Base-by-base conservation (phyloP, 108 stramenopile genomes). In the Schizochytrium sp. region DNA sequence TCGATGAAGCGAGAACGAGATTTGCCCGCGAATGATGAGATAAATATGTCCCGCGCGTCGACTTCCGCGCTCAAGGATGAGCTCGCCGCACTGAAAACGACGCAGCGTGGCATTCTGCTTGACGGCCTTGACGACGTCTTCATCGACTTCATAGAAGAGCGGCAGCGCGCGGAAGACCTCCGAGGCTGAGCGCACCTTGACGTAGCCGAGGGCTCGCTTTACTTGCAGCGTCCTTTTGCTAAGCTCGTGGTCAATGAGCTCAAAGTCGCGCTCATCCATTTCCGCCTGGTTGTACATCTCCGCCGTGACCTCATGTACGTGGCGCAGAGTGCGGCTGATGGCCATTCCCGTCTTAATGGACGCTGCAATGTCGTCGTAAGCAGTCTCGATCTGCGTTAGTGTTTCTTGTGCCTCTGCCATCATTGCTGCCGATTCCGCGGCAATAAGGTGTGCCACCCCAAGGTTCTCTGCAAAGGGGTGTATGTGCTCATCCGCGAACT, bases 191-290 rank as follows among this genome's bases (percentile, higher is more conserved):
- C 63, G 63, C 8, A 69, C 63, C 18, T 69, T 69, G 63, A 69
- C 63, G 41, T 41, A 69, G 63, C 63, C 63, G 34, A 69, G 41
- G 0, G 63, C 8, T 8, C 63, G 63, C 3, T 69, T 69, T 8
- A 69, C 63, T 41, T 69, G 63, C 25, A 69, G 63, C 25, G 25
- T 69, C 25, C 63, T 14, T 6, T 69, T 8, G 25, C 41, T 69
- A 0, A 83, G 51, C 12, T 47, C 76, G 45, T 47, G 48, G 16
- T 53, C 48, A 34, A 83, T 8, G 10, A 53, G 45, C 76, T 83
- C 76, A 47, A 83, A 83, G 28, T 83, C 76, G 23, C 76, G 76
- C 51, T 83, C 76, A 3, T 83, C 76, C 10, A 83, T 83, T 34
- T 83, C 76, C 48, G 76, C 76, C 45, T 16, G 51, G 28, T 83